These are phyloP conservation scores for Echium plantagineum DNA, from an alignment of 257 asterid genomes.

Conservation along the genomic window DNA sequence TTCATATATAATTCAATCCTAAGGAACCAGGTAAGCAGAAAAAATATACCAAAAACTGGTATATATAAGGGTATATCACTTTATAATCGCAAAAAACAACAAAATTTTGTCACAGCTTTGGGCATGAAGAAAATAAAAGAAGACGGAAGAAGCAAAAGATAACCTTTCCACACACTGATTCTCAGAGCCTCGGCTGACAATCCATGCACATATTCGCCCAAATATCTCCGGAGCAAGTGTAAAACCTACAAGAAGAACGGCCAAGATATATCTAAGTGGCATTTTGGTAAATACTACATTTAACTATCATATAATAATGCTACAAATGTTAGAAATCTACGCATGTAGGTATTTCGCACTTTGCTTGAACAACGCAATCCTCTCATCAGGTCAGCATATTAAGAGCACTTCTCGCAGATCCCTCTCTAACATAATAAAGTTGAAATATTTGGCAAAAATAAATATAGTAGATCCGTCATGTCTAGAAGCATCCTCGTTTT, in stretches of 20 bases:
- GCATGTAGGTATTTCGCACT: too few species aligned
- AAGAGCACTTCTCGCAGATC: too few species aligned
- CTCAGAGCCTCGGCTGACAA: slow-evolving; percentile 93
- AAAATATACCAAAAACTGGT: not conserved
- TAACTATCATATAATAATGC: slow-evolving; percentile 5
- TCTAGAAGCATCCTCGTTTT: not conserved
- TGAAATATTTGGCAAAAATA: too few species aligned
- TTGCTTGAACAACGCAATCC: too few species aligned
- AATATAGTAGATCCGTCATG: not conserved
- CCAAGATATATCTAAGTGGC: slow-evolving; percentile 8
- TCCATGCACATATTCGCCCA: slow-evolving; percentile 99
- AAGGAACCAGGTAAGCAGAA: not conserved
- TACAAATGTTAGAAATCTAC: not conserved
- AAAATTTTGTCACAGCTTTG: not conserved
- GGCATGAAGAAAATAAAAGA: not conserved
- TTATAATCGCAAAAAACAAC: not conserved
- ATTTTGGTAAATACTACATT: slow-evolving; percentile 1
- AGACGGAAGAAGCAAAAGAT: slow-evolving; percentile 1
- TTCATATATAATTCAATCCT: not conserved
- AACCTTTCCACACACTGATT: slow-evolving; percentile 98
- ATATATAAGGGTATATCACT: not conserved
- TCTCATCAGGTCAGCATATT: too few species aligned
- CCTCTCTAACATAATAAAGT: too few species aligned
- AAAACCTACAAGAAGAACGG: slow-evolving; percentile 48
- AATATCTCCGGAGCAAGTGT: slow-evolving; percentile 93